phyloP scores from a whole-genome alignment of 768 basidiomycete species.

The Rhodosporidiobolus sp. region DNA sequence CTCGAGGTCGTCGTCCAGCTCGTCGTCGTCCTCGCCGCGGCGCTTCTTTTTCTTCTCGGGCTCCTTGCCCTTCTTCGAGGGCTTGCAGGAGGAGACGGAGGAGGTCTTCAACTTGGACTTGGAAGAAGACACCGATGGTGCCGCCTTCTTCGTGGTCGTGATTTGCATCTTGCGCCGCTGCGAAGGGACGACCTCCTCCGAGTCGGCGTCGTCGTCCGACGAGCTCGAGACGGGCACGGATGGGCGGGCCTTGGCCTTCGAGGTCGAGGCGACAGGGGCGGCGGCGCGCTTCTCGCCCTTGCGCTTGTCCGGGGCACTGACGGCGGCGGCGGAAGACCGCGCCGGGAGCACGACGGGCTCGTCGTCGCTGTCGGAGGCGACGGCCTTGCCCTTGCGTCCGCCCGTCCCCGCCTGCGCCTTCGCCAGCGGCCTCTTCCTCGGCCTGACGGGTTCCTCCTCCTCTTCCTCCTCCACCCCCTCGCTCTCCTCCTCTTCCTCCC shows the following conservation, averaged over 20 bases:
- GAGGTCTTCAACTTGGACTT: too few species aligned
- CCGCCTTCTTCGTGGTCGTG: too few species aligned
- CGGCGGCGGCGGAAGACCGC: too few species aligned
- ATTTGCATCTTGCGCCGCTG: neutral
- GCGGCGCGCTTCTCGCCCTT: neutral
- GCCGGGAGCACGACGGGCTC: neutral
- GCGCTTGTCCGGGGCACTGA: too few species aligned
- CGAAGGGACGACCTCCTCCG: neutral
- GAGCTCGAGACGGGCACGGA: too few species aligned
- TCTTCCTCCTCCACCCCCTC: neutral
- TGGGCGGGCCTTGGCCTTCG: neutral
- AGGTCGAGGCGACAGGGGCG: neutral
- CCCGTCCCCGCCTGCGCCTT: neutral
- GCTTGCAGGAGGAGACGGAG: too few species aligned
- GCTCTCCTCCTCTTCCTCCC: neutral
- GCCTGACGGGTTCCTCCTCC: neutral
- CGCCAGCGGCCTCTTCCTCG: too few species aligned
- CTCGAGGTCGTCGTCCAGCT: slow-evolving; percentile 30
- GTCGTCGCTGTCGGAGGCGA: neutral
- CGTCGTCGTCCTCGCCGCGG: slow-evolving; percentile 10
- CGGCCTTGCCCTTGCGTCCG: slow-evolving; percentile 1
- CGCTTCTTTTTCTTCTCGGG: neutral
- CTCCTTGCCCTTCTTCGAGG: neutral
- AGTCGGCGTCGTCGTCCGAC: neutral
- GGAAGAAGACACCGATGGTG: too few species aligned